Base-by-base conservation (phyloP, 2,329 filamentous ascomycete species). In the Drechmeria coniospora region DNA sequence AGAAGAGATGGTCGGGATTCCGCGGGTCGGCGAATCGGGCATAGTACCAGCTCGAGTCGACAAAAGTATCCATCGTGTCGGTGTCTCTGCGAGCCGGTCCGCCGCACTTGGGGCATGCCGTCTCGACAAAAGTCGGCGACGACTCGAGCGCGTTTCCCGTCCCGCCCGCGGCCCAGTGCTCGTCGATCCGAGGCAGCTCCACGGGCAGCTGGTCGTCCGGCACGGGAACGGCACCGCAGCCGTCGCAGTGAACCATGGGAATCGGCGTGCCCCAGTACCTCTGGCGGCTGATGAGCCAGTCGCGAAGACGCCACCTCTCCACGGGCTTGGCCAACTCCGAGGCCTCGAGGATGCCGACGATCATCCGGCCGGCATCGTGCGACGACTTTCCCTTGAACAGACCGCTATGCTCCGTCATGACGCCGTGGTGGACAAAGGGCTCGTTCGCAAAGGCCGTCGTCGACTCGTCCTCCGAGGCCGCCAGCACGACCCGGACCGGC, bases 51-150 rank as follows among this genome's bases (percentile, higher is more conserved):
- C 83, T 92, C 2, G 83, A 92, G 53, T 92, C 84, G 34, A 93
- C 84, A 53, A 93, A 93, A 0, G 84, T 93, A 50, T 93, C 84
- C 84, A 93, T 92, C 3, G 84, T 93, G 48, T 93, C 84, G 0
- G 84, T 92, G 38, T 93, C 84, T 36, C 84, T 68, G 46, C 73
- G 78, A 6, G 81, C 84, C 15, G 70, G 54, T 2, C 67, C 63
- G 11, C 65, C 57, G 42, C 84, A 93, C 39, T 68, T 68, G 5
- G 84, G 84, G 45, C 84, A 93, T 3, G 61, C 50, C 0, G 74
- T 79, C 40, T 84, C 71, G 25, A 82, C 62, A 74, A 82, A 93
- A 6, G 77, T 70, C 9, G 72, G 55, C 2, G 74, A 72, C 13
- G 68, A 64, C 37, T 80, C 79, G 12, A 92, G 60, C 1, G 82